Base-by-base conservation (phyloP, 164 flowering plant genomes). In the Litsea cubeba region DNA sequence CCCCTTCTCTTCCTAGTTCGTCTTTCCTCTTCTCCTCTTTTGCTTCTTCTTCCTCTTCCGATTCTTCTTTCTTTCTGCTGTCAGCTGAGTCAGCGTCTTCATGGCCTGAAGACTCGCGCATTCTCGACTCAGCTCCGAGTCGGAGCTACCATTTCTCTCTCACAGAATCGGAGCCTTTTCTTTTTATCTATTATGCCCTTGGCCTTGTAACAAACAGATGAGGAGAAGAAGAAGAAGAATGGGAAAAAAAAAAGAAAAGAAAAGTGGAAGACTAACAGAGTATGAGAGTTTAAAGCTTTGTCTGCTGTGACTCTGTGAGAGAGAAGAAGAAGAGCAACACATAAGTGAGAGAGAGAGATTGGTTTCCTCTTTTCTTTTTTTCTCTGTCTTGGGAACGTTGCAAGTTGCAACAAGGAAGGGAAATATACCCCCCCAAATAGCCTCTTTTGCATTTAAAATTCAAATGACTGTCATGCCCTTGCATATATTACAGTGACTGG, bases 81-180 rank as follows among this genome's bases (percentile, higher is more conserved):
- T 15, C 20, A 30, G 50, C 35, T 15, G 69, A 28, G 18, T 28
- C 69, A 17, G 49, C 57, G 32, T 50, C 72, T 12, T 70, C 72
- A 58, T 51, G 10, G 18, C 65, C 66, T 2, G 65, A 72, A 63
- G 65, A 46, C 68, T 72, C 68, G 68, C 74, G 74, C 74, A 72
- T 72, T 72, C 74, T 70, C 18, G 60, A 58, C 32, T 66, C 40
- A 66, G 40, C 62, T 23, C 54, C 65, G 66, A 68, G 50, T 32
- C 69, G 68, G 68, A 26, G 68, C 28, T 26, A 67, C 46, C 69
- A 67, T 67, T 32, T n/a, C 22, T 57, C 26, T 24, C 62, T 35
- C 8, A 24, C 24, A 1, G 22, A 24, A 12, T 18, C 62, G 30
- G n/a, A 1, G 12, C 11, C 5, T 15, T 28, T 1, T 17, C 10